Conservation (phyloP, 1,139 yeast genomes). For the Petasospora fabianii region DNA sequence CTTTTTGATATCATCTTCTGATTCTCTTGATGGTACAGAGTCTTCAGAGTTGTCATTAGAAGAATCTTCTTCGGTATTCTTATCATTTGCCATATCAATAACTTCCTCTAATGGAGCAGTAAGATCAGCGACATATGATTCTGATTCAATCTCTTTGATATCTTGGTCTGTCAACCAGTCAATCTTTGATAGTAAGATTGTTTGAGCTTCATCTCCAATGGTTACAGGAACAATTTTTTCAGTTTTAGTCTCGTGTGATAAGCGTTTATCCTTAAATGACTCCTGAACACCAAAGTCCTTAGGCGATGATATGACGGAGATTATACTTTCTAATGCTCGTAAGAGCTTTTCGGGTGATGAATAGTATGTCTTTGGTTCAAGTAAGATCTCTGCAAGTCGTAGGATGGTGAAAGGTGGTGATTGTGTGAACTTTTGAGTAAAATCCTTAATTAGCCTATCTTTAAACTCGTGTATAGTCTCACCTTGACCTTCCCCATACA, state of each 20-base stretch:
- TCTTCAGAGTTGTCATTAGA: neutral
- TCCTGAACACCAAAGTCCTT: slow-evolving; percentile 26
- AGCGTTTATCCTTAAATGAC: neutral
- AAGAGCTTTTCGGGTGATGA: slow-evolving; percentile 35
- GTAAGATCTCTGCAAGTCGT: slow-evolving; percentile 51
- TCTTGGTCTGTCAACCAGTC: slow-evolving; percentile 42
- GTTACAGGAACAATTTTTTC: slow-evolving; percentile 6
- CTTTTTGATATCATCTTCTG: slow-evolving; percentile 14
- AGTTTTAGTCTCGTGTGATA: neutral
- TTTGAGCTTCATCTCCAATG: slow-evolving; percentile 26
- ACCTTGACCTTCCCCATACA: slow-evolving; percentile 7
- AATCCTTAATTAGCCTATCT: slow-evolving; percentile 23
- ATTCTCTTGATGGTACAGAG: neutral
- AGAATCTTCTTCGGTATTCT: neutral
- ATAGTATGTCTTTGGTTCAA: slow-evolving; percentile 39
- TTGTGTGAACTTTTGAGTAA: slow-evolving; percentile 31
- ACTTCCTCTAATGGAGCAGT: slow-evolving; percentile 16
- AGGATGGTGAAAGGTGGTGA: slow-evolving; percentile 58
- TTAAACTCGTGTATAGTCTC: slow-evolving; percentile 25
- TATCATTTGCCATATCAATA: slow-evolving; percentile 13
- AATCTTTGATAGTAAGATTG: slow-evolving; percentile 37
- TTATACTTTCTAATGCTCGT: slow-evolving; percentile 33
- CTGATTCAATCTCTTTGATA: slow-evolving; percentile 30
- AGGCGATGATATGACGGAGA: slow-evolving; percentile 32
- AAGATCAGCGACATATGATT: slow-evolving; percentile 17